phyloP scores from a whole-genome alignment of 2,329 filamentous ascomycete species.

The Juglanconis sp. region DNA sequence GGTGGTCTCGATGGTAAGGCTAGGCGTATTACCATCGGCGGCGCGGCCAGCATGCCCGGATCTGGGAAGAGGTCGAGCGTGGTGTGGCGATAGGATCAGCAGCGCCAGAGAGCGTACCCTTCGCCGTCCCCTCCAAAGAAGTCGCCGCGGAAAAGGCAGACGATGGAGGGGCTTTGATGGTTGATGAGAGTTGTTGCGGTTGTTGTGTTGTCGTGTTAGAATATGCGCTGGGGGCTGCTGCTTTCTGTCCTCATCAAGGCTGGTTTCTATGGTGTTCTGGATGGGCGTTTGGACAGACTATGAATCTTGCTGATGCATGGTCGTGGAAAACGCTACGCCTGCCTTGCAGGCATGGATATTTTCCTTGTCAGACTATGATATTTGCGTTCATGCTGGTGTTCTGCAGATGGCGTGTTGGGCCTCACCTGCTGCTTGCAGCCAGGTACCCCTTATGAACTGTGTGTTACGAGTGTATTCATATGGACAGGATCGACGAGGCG shows the following conservation, averaged over 20 bases:
- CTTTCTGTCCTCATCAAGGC: not conserved
- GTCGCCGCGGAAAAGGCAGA: not conserved
- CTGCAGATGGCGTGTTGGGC: not conserved
- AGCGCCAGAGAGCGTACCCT: conserved; percentile 15
- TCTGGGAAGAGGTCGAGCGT: conserved; percentile 20
- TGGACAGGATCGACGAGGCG: not conserved
- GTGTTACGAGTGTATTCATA: conserved; percentile 9
- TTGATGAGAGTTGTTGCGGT: too few species aligned
- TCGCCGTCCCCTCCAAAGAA: conserved; percentile 8
- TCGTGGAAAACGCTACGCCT: not conserved
- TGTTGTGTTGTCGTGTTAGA: too few species aligned
- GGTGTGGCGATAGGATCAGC: conserved; percentile 24
- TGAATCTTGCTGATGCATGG: not conserved
- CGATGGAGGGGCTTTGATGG: not conserved
- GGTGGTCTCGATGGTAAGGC: conserved; percentile 24
- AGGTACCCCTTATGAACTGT: not conserved
- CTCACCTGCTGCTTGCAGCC: not conserved
- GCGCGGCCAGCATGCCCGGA: conserved; percentile 23
- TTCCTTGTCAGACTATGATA: not conserved
- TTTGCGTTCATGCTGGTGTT: conserved; percentile 1
- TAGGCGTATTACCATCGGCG: conserved; percentile 43
- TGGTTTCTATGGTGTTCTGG: not conserved
- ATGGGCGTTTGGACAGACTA: not conserved
- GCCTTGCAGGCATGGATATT: not conserved
- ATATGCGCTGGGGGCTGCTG: not conserved